Evolutionary conservation across 1,284 basidiomycete genomes (phyloP).

Genomic region (Cutaneotrichosporon dermatis): DNA sequence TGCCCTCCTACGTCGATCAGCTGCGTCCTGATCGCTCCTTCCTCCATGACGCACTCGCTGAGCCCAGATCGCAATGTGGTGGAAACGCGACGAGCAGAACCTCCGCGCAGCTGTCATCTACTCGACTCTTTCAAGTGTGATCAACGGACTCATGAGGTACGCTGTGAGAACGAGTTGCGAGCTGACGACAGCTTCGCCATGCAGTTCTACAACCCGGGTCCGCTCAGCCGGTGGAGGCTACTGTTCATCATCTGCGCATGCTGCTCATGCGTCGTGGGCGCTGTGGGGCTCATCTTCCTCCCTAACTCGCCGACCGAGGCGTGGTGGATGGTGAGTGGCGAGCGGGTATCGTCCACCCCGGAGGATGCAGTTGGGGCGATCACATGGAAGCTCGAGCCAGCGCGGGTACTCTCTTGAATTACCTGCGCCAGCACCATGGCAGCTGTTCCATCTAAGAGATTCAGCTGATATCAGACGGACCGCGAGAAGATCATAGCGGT

Average conservation of each 20-base stretch:
- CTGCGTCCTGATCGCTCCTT: no score
- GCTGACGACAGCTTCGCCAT: neutral
- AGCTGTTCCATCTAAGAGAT: no score
- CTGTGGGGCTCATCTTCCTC: constrained; percentile 11
- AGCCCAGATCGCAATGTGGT: constrained; percentile 27
- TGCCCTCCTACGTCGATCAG: no score
- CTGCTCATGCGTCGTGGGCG: constrained; percentile 1
- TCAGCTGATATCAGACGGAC: constrained; percentile 1
- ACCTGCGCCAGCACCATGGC: no score
- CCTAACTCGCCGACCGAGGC: constrained; percentile 18
- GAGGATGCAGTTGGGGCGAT: no score
- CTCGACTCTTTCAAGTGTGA: constrained; percentile 24
- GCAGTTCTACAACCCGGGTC: constrained; percentile 17
- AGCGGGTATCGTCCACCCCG: no score
- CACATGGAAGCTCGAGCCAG: no score
- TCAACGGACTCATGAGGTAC: constrained; percentile 26
- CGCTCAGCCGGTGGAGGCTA: constrained; percentile 14
- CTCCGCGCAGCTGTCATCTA: constrained; percentile 24
- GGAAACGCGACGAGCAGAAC: constrained; percentile 21
- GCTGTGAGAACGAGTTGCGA: neutral
- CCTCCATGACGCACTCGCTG: no score
- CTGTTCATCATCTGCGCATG: constrained; percentile 12
- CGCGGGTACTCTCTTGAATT: no score
- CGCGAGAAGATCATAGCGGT: constrained; percentile 23
- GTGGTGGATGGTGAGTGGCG: constrained; percentile 21